phyloP scores from a whole-genome alignment of 2,329 filamentous ascomycete genomes.

The Cercospora sojina region DNA sequence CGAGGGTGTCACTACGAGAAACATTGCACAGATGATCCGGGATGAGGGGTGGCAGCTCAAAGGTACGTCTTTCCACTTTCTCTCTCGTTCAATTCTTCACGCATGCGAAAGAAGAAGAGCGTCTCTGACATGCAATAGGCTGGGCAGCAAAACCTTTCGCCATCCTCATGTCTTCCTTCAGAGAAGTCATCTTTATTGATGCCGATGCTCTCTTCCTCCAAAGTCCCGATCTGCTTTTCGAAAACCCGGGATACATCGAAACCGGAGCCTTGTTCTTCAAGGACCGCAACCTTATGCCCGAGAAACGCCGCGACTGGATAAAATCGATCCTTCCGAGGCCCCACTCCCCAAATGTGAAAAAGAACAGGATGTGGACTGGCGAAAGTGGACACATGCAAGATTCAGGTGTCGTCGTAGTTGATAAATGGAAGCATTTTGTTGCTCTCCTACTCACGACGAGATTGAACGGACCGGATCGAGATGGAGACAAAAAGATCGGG shows the following conservation, averaged over 20 bases:
- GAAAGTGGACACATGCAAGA: slow-evolving; percentile 46
- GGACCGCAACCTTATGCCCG: slow-evolving; percentile 46
- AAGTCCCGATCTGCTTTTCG: slow-evolving; percentile 45
- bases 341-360: slow-evolving; percentile 43
- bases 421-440: slow-evolving; percentile 50
- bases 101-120: neutral
- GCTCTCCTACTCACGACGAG: slow-evolving; percentile 44
- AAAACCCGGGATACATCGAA: slow-evolving; percentile 42
- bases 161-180: slow-evolving; percentile 49
- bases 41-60: slow-evolving; percentile 47
- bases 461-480: slow-evolving; percentile 48
- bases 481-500: slow-evolving; percentile 41
- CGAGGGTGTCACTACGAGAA: slow-evolving; percentile 46
- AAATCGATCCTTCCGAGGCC: slow-evolving; percentile 47
- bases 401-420: slow-evolving; percentile 49
- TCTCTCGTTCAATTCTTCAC: too few species aligned
- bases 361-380: slow-evolving; percentile 42
- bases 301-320: slow-evolving; percentile 41
- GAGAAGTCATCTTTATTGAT: slow-evolving; percentile 49
- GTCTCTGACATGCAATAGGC: slow-evolving; percentile 28
- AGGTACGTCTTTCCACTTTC: too few species aligned
- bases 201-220: slow-evolving; percentile 46
- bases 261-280: slow-evolving; percentile 51
- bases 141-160: slow-evolving; percentile 52
- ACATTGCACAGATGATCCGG: slow-evolving; percentile 47